These are phyloP conservation scores for Trichoderma sp. DNA, from an alignment of 2,329 filamentous ascomycete species.

Conservation along the genomic window DNA sequence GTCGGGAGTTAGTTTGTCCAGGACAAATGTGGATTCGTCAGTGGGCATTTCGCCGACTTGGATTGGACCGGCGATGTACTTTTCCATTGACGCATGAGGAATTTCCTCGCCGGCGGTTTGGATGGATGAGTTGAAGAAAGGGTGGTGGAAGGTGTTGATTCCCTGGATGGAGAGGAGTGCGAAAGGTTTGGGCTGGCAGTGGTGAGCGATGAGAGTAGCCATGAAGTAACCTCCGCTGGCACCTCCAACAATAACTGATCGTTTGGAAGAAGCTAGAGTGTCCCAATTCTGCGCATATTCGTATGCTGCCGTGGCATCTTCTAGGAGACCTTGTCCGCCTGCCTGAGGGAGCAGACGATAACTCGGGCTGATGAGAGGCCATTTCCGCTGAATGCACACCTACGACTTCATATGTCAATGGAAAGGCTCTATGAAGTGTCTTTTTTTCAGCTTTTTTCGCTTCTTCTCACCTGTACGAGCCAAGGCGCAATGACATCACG, in stretches of 20 bases:
- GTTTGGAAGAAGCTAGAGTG: conserved; percentile 11
- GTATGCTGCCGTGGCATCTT: conserved; percentile 35
- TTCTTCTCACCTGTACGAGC: conserved; percentile 34
- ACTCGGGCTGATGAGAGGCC: conserved; percentile 36
- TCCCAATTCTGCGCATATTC: conserved; percentile 30
- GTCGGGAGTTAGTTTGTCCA: conserved; percentile 29
- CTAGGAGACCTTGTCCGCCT: conserved; percentile 28
- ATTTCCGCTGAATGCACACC: conserved; percentile 33
- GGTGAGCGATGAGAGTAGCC: conserved; percentile 31
- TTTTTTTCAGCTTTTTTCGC: background rate
- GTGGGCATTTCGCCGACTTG: conserved; percentile 26
- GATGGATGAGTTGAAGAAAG: conserved; percentile 37
- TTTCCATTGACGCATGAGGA: conserved; percentile 26
- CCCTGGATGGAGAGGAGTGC: conserved; percentile 37
- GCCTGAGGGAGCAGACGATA: conserved; percentile 38
- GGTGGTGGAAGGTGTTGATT: conserved; percentile 37
- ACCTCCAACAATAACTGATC: conserved; percentile 34
- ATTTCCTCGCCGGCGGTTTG: conserved; percentile 31
- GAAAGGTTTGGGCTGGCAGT: conserved; percentile 30
- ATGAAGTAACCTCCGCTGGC: conserved; percentile 39
- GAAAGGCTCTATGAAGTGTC: background rate
- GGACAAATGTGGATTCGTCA: conserved; percentile 26
- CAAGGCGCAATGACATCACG: conserved; percentile 36
- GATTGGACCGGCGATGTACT: conserved; percentile 26
- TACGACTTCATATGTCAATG: conserved; percentile 8